Percentiles rank a stretch among this genome's conserved stretches.
Evolutionary conservation across 495 filamentous ascomycete genomes (phyloP).

Genomic region (Neurospora cerealis): DNA sequence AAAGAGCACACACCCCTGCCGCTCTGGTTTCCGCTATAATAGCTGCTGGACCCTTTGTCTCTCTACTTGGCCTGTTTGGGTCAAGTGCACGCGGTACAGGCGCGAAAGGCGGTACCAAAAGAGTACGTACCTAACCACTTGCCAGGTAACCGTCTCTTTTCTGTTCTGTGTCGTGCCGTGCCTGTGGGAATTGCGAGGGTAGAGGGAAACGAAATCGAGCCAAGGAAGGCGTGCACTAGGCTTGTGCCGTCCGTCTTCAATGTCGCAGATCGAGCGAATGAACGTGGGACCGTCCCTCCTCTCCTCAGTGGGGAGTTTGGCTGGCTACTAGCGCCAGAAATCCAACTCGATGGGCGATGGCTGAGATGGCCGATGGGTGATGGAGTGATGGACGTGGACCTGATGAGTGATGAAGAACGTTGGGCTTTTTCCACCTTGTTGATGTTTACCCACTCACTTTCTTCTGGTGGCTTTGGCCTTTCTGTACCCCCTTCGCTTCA

Average conservation of each 20-base stretch:
- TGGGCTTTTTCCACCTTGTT: not conserved
- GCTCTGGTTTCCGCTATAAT: not conserved
- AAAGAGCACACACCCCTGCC: not conserved
- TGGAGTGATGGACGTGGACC: not conserved
- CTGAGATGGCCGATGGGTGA: not conserved
- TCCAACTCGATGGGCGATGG: not conserved
- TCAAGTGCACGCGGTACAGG: not conserved
- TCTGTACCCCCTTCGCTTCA: not conserved
- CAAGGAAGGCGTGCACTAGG: constrained; percentile 6
- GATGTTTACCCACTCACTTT: not conserved
- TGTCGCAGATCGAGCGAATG: constrained; percentile 19
- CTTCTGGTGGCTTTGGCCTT: not conserved
- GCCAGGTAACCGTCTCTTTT: not conserved
- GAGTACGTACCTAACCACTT: not conserved
- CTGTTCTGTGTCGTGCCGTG: constrained; percentile 5
- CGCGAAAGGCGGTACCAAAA: not conserved
- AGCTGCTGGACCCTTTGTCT: constrained; percentile 1
- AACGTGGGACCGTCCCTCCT: constrained; percentile 7
- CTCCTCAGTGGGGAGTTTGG: not conserved
- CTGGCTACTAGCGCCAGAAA: not conserved
- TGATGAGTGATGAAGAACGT: not conserved
- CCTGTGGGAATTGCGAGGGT: not conserved
- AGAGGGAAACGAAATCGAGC: not conserved
- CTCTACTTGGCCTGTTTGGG: not conserved
- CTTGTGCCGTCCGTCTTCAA: constrained; percentile 10